Conservation (phyloP, 805 yeast species). For the Nakazawaea anatomiae region DNA sequence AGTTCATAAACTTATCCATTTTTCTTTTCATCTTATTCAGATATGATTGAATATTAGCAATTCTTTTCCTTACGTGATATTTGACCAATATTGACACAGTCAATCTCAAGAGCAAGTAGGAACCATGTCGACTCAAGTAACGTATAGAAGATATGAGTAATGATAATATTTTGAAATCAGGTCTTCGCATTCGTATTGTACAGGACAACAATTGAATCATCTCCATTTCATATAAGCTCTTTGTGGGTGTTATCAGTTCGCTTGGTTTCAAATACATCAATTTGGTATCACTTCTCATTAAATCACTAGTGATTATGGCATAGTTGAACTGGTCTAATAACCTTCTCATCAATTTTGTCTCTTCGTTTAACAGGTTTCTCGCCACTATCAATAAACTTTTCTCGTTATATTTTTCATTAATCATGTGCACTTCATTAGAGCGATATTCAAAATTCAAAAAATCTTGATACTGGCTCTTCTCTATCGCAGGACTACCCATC, state of each 20-base stretch:
- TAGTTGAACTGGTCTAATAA: constrained; percentile 5
- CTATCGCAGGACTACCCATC: not conserved
- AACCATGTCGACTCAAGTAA: not conserved
- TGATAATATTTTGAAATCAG: not conserved
- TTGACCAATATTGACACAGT: not conserved
- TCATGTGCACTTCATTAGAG: not conserved
- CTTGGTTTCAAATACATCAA: not conserved
- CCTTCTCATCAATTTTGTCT: not conserved
- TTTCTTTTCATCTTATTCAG: not conserved
- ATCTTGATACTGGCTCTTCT: not conserved
- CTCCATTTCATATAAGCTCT: not conserved
- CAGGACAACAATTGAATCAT: not conserved
- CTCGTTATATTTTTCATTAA: not conserved
- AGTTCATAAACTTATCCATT: not conserved
- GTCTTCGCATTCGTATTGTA: not conserved
- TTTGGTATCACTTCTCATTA: not conserved
- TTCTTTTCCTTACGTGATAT: not conserved
- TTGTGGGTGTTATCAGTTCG: not conserved
- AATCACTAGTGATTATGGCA: constrained; percentile 1
- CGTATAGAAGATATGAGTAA: not conserved
- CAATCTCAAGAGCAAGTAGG: not conserved
- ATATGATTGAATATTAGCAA: not conserved
- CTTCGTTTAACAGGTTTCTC: not conserved
- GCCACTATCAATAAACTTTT: not conserved
- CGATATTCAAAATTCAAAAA: not conserved